These are phyloP conservation scores for Trichoderma koningiopsis DNA, from an alignment of 2,329 filamentous ascomycete genomes.

Conservation along the genomic window DNA sequence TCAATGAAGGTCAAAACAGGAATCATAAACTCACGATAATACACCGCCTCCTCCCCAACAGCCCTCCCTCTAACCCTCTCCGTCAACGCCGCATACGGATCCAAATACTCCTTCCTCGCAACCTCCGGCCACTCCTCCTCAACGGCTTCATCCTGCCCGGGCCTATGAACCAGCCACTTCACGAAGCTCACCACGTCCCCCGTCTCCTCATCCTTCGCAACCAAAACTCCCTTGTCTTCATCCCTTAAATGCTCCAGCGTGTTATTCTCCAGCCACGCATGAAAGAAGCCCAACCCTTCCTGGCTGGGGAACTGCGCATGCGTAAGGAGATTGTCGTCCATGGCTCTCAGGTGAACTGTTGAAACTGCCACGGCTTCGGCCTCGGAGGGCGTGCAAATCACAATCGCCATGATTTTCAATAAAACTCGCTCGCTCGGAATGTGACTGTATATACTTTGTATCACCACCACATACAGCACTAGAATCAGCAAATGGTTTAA, in stretches of 20 bases:
- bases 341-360: conserved; percentile 43
- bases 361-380: conserved; percentile 33
- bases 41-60: conserved; percentile 35
- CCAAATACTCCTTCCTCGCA: conserved; percentile 38
- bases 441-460: neutral
- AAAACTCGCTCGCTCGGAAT: neutral
- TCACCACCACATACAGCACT: neutral
- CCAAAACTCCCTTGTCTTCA: conserved; percentile 36
- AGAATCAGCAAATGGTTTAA: neutral
- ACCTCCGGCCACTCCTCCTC: conserved; percentile 37
- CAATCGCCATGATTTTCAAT: conserved; percentile 33
- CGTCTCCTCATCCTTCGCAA: conserved; percentile 38
- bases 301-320: conserved; percentile 45
- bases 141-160: conserved; percentile 26
- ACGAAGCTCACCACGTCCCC: conserved; percentile 39
- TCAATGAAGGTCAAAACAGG: conserved; percentile 17
- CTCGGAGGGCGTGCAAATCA: conserved; percentile 33
- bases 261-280: conserved; percentile 37
- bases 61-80: conserved; percentile 37
- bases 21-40: conserved; percentile 42
- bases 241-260: conserved; percentile 36
- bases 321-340: conserved; percentile 44
- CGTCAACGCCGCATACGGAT: conserved; percentile 38
- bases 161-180: conserved; percentile 41
- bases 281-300: conserved; percentile 36